Evolutionary conservation across 176 grass and related monocot species (phyloP), one percentile per base, ranked within the genome.

Genomic region (Aegilops bicornis): DNA sequence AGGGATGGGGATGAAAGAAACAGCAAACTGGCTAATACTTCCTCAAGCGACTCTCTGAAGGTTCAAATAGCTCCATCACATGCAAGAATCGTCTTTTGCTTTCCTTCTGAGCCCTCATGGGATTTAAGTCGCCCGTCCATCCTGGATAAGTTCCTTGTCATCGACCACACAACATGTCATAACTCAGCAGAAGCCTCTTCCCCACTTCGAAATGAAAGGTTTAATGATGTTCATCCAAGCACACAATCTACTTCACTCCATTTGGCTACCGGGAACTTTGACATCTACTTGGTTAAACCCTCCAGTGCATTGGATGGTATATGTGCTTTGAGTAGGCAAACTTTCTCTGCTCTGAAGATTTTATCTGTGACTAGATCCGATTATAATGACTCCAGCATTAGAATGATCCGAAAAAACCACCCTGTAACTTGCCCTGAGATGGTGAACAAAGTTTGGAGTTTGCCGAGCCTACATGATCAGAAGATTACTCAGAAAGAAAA

Each of bases 211-310:
- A 82, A 76, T 65, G 87, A 84, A 87, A 91, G 68, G 62, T 75
- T 61, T 58, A 59, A 56, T 42, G 88, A 91, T 40, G 74, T 68
- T 89, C 39, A 88, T 82, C 76, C 35, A 33, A 78, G 68, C 75
- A 86, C 83, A 63, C 25, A 71, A 63, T 92, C 87, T 72, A 93
- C 76, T 80, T 99, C 89, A 45, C 42, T 99, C 80, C 89, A 94
- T 92, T 87, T 96, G 81, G 80, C 86, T 78, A 80, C 85, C 25
- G 87, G 84, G 64, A 93, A 94, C 39, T 80, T 96, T 16, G 87
- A 96, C 66, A 80, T 92, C 77, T 96, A 91, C 89, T 94, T 99
- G 78, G 87, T 99, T 84, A 88, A 91, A 79, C 73, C 91, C 52
- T 79, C 42, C 30, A 37, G 45, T 85, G 70, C 56, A 75, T 78